Evolutionary conservation across 352 stramenopile genomes (phyloP).

Genomic region (Globisporangium acanthophoron): DNA sequence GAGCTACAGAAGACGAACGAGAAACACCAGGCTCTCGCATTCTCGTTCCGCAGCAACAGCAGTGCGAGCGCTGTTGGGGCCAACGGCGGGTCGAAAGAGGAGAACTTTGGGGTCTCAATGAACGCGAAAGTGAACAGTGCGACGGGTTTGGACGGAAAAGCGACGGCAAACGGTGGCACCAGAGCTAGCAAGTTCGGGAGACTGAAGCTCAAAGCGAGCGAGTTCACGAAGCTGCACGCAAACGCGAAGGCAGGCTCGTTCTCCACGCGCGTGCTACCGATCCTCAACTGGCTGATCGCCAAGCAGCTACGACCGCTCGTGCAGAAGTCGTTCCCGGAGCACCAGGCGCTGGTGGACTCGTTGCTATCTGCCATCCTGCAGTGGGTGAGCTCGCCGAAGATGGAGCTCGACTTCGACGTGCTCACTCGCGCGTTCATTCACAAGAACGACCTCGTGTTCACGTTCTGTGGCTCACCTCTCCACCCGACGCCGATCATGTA

Average conservation of each 20-base stretch:
- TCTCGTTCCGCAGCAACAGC: slow-evolving; percentile 16
- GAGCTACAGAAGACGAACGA: slow-evolving; percentile 25
- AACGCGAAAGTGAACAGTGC: slow-evolving; percentile 9
- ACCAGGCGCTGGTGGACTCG: slow-evolving; percentile 53
- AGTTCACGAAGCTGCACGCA: slow-evolving; percentile 64
- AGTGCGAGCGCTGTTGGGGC: neutral
- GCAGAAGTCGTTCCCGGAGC: slow-evolving; percentile 41
- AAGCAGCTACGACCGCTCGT: slow-evolving; percentile 33
- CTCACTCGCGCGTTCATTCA: slow-evolving; percentile 60
- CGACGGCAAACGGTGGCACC: neutral
- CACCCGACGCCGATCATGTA: slow-evolving; percentile 53
- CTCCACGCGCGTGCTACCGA: slow-evolving; percentile 29
- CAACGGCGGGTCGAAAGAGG: slow-evolving; percentile 3
- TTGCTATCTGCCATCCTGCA: slow-evolving; percentile 31
- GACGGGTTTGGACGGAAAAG: neutral
- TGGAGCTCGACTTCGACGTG: slow-evolving; percentile 56
- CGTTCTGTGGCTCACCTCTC: slow-evolving; percentile 37
- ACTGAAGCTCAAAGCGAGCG: slow-evolving; percentile 34
- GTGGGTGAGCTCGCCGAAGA: slow-evolving; percentile 34
- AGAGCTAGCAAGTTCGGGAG: slow-evolving; percentile 5
- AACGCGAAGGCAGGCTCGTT: slow-evolving; percentile 49
- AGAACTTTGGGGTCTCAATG: neutral
- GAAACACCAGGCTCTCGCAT: slow-evolving; percentile 26
- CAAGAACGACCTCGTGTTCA: slow-evolving; percentile 48
- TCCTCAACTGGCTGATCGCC: slow-evolving; percentile 39